A percentile compares a stretch with the other conserved stretches of the same genome.
Evolutionary conservation across 768 basidiomycete species (phyloP).

Genomic region (Rhodotorula diobovata): DNA sequence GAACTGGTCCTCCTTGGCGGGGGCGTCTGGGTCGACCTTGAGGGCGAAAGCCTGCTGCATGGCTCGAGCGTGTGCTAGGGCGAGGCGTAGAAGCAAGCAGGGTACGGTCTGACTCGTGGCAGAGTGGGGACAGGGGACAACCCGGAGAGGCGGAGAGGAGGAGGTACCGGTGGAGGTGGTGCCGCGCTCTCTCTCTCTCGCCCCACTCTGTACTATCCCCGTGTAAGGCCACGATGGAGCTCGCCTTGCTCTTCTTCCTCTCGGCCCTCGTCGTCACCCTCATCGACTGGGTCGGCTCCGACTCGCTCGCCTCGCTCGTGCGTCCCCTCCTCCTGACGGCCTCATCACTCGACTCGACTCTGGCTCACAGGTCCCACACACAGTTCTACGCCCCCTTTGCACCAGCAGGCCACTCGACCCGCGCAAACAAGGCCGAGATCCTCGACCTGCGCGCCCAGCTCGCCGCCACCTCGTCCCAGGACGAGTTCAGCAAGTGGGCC

Average conservation of each 20-base stretch:
- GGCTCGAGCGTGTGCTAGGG: background rate
- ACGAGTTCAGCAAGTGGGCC: constrained; percentile 98
- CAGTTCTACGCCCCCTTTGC: constrained; percentile 53
- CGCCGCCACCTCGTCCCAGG: constrained; percentile 83
- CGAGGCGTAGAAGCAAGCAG: background rate
- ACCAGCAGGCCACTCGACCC: constrained; percentile 58
- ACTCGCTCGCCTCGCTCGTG: constrained; percentile 24
- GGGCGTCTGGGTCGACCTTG: constrained; percentile 28
- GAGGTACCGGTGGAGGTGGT: too few relatives aligned
- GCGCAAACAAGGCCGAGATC: constrained; percentile 71
- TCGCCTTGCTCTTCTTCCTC: constrained; percentile 14
- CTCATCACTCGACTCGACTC: background rate
- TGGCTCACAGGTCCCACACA: background rate
- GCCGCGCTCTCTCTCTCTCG: too few relatives aligned
- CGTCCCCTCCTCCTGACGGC: background rate
- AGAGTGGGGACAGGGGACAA: background rate
- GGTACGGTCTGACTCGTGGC: background rate
- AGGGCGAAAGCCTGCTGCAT: constrained; percentile 22
- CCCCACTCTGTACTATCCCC: background rate
- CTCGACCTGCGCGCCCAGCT: constrained; percentile 77
- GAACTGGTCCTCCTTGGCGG: constrained; percentile 21
- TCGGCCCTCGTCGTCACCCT: constrained; percentile 17
- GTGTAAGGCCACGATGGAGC: constrained; percentile 8
- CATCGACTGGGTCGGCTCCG: constrained; percentile 28
- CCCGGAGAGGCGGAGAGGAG: too few relatives aligned